These are phyloP conservation scores for Phaeotremella skinneri DNA, from an alignment of 768 basidiomycete genomes.

Conservation along the genomic window DNA sequence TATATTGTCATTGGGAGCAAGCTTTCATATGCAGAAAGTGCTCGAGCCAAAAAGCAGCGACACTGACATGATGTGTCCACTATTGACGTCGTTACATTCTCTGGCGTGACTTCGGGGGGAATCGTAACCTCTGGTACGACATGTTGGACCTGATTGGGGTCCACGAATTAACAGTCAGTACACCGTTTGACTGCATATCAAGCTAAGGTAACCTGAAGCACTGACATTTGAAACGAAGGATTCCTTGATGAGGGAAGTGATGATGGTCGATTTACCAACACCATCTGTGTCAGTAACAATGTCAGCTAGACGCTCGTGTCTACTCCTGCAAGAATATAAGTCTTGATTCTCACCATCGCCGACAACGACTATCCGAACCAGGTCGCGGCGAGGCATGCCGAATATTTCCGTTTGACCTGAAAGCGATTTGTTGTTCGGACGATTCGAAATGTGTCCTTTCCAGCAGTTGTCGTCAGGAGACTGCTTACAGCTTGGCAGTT, in stretches of 20 bases:
- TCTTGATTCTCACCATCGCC: slow-evolving; percentile 37
- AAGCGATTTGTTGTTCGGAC: too few species aligned
- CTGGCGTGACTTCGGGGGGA: slow-evolving; percentile 93
- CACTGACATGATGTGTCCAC: slow-evolving; percentile 90
- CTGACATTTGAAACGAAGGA: slow-evolving; percentile 83
- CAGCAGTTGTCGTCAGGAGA: too few species aligned
- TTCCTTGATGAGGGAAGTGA: slow-evolving; percentile 95
- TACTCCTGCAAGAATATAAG: not conserved
- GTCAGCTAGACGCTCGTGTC: slow-evolving; percentile 1
- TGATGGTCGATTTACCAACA: slow-evolving; percentile 96
- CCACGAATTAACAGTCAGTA: slow-evolving; percentile 1
- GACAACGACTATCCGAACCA: slow-evolving; percentile 45
- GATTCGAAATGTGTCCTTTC: not conserved
- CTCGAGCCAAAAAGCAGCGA: not conserved
- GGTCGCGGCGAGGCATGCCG: slow-evolving; percentile 44
- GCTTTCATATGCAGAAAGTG: too few species aligned
- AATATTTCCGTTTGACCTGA: not conserved
- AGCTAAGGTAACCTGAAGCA: slow-evolving; percentile 1
- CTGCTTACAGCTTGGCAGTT: too few species aligned
- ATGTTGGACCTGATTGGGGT: slow-evolving; percentile 75
- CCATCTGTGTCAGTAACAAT: slow-evolving; percentile 62
- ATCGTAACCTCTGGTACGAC: slow-evolving; percentile 96
- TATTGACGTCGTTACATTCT: slow-evolving; percentile 96
- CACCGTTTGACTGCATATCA: too few species aligned
- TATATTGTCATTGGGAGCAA: not conserved